Base-by-base conservation (phyloP, 768 basidiomycete genomes). In the Hygrocybe coccinea region DNA sequence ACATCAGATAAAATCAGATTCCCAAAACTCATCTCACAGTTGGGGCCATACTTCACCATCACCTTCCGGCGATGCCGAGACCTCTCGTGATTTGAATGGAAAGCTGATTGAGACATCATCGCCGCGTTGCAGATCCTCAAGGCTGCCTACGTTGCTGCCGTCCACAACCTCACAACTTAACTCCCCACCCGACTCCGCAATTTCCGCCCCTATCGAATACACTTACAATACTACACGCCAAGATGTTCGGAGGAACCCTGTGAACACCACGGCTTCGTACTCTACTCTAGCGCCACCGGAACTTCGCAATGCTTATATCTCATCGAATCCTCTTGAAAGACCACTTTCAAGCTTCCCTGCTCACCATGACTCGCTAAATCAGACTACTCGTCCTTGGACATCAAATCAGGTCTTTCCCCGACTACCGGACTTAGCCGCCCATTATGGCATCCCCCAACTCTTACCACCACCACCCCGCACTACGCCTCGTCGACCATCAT, bases 361-460 rank as follows among this genome's bases (percentile, higher is more conserved):
- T 65, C 72, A 80, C 62, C 69, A 87, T 89, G 86, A 63, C 66
- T 65, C 79, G 66, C 64, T 89, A 73, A 72, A 67, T 69, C 24
- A 65, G 68, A 56, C 50, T 4, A 67, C 71, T 68, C 83, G 85
- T 87, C 86, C 74, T 70, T 73, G 82, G 85, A 86, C 87, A 75
- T 79, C 79, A 38, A 75, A 74, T 55, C 75, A 76, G 73, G 79
- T 87, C 62, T 87, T 87, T 64, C 71, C 74, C 64, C 80, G 80
- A 69, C 72, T 83, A 52, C 78, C 79, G 71, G 87, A 86, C 74
- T 74, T 87, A 55, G 84, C 86, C 63, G 76, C 83, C 65, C 87
- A 88, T 56, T 83, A 89, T 87, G 87, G 87, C 72, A 82, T 89
- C 67, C 87, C 88, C 57, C 80, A 83, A 61, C 79, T 76, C 59